Evolutionary conservation across 2,329 filamentous ascomycete genomes (phyloP), one percentile per base, ranked within the genome.

Genomic region (Dothideomycetes sp.): DNA sequence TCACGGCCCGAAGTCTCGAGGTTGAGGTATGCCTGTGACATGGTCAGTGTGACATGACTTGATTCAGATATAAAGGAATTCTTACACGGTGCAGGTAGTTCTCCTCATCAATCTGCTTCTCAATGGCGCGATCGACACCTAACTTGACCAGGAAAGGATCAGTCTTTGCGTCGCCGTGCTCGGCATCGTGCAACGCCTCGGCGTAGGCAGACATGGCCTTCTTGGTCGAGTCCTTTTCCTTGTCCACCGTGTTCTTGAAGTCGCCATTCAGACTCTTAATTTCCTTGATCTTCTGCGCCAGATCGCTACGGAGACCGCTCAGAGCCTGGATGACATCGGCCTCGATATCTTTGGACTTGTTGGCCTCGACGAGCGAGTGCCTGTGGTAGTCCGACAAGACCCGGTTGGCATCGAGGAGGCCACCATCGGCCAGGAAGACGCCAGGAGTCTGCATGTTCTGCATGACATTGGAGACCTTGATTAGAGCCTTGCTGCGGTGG

Each of bases 221-320:
- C 45, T 80, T 74, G 0, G 91, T 95, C 14, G 61, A 68, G 15
- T 95, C 88, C 68, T 94, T 89, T 61, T 96, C 91, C 64, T 89
- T 94, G 18, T 94, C 86, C 8, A 98, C 87, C 0, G 81, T 84
- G 57, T 94, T 98, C 64, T 94, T 94, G 65, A 98, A 98, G 60
- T 98, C 91, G 12, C 87, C 84, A 4, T 86, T 84, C 12, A 98
- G 68, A 49, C 79, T 81, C 65, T 94, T 94, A 66, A 98, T 98
- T 63, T 98, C 91, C 17, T 43, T 98, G 61, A 94, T 94, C 67
- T 98, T 98, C 59, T 93, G 86, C 45, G 83, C 82, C 14, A 98
- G 69, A 59, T 98, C 91, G 53, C 79, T 88, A 42, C 91, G 72
- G 39, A 98, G 67, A 1, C 87, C 87, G 2, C 81, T 86, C 41